These are phyloP conservation scores for Pharus latifolius DNA, from an alignment of 176 grass and related monocot species.

Conservation along the genomic window DNA sequence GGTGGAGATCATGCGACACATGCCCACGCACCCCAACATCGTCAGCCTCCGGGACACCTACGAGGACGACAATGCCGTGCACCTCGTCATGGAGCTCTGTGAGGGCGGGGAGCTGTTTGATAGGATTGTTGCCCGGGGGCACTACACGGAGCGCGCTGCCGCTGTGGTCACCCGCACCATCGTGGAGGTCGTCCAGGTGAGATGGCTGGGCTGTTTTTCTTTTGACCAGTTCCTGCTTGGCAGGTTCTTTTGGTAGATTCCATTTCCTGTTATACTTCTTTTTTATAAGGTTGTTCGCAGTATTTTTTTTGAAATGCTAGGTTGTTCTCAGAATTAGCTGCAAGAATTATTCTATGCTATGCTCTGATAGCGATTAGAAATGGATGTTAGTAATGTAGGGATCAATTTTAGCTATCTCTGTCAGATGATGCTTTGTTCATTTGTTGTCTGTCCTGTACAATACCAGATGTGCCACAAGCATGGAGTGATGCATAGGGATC, in stretches of 20 bases:
- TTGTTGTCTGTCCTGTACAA: not conserved
- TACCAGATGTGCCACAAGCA: slow-evolving; percentile 83
- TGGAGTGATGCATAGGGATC: slow-evolving; percentile 84
- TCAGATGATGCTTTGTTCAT: not conserved
- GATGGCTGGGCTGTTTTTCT: not conserved
- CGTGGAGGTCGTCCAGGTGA: slow-evolving; percentile 85
- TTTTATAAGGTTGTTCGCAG: not conserved
- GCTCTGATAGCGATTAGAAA: not conserved
- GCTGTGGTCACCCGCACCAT: slow-evolving; percentile 62
- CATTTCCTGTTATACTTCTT: not conserved
- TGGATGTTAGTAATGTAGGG: not conserved
- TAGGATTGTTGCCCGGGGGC: slow-evolving; percentile 59
- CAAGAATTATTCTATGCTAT: slow-evolving; percentile 9
- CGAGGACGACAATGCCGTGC: slow-evolving; percentile 75
- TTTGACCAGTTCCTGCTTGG: no score
- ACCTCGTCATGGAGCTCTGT: slow-evolving; percentile 92
- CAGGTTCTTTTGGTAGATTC: not conserved
- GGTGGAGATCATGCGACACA: slow-evolving; percentile 73
- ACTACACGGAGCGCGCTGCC: slow-evolving; percentile 68
- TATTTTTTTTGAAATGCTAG: not conserved
- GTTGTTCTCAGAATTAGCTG: not conserved
- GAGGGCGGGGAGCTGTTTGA: slow-evolving; percentile 85
- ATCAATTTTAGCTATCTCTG: not conserved
- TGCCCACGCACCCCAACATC: slow-evolving; percentile 67
- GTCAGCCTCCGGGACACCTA: slow-evolving; percentile 74